These are phyloP conservation scores for Neoboletus subvelutipes DNA, from an alignment of 768 basidiomycete genomes.

Conservation along the genomic window DNA sequence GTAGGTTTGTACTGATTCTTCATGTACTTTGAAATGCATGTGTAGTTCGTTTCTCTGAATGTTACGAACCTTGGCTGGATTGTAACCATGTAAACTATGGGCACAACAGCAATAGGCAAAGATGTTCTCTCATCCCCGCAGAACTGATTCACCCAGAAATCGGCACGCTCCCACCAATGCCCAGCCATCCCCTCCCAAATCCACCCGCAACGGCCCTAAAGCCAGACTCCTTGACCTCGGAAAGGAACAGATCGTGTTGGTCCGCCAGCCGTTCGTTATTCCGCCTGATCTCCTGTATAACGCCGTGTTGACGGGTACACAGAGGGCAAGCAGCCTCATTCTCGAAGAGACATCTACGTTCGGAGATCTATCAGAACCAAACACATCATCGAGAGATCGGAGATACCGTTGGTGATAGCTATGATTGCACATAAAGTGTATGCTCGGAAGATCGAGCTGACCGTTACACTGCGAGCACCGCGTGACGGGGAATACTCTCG, in stretches of 20 bases:
- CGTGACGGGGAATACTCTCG: constrained; percentile 92
- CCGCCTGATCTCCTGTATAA: constrained; percentile 85
- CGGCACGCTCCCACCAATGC: constrained; percentile 2
- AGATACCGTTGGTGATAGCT: constrained; percentile 86
- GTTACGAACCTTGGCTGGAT: not conserved
- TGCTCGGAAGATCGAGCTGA: constrained; percentile 86
- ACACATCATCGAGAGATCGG: not conserved
- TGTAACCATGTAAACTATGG: not conserved
- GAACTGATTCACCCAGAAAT: constrained; percentile 2
- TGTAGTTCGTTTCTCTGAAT: not conserved
- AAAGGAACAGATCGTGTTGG: constrained; percentile 77
- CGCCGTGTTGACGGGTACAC: constrained; percentile 82
- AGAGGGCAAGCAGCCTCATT: constrained; percentile 88
- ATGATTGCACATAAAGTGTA: constrained; percentile 99
- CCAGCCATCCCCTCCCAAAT: constrained; percentile 65
- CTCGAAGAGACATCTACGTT: constrained; percentile 77
- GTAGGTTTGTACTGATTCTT: constrained; percentile 11
- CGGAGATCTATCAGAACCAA: not conserved
- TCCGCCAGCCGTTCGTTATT: constrained; percentile 84
- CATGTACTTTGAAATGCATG: not conserved
- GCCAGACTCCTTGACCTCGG: constrained; percentile 69
- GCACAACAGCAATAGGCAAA: not conserved
- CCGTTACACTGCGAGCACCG: constrained; percentile 88
- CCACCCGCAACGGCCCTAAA: constrained; percentile 70
- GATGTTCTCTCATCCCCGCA: not conserved